A percentile compares a stretch with the other conserved stretches of the same genome.
Evolutionary conservation across 495 filamentous ascomycete species (phyloP).

Genomic region (Annulohypoxylon stygium): DNA sequence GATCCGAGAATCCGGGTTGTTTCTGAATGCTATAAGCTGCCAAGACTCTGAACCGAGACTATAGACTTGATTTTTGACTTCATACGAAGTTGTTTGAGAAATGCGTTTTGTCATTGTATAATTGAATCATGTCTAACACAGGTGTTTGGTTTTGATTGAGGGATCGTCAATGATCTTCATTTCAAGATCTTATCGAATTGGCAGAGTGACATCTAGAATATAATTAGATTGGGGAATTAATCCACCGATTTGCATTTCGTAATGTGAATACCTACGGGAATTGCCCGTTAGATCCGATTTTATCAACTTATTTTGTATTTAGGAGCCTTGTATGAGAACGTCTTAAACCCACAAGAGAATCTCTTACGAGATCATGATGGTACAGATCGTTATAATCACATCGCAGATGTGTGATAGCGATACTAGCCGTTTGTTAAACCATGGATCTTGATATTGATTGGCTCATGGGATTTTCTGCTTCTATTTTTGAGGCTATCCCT

Average conservation of each 20-base stretch:
- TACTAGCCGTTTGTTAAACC: slow-evolving; percentile 17
- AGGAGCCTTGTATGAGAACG: background rate
- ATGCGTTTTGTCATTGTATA: background rate
- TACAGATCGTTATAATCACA: slow-evolving; percentile 26
- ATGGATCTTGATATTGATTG: slow-evolving; percentile 27
- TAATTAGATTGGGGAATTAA: background rate
- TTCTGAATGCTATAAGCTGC: slow-evolving; percentile 25
- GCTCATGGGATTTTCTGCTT: slow-evolving; percentile 26
- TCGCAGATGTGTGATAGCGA: slow-evolving; percentile 20
- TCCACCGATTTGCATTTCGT: background rate
- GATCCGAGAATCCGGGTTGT: slow-evolving; percentile 31
- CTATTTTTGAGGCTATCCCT: slow-evolving; percentile 37
- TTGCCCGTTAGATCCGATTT: background rate
- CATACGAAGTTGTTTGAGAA: slow-evolving; percentile 20
- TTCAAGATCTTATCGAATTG: background rate
- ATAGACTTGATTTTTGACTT: slow-evolving; percentile 20
- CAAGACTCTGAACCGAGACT: slow-evolving; percentile 29
- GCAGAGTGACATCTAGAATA: background rate
- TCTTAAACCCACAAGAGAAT: background rate
- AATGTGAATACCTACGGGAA: background rate
- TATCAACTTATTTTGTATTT: background rate
- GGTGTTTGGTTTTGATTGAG: background rate
- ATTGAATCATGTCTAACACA: background rate
- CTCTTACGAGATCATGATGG: background rate
- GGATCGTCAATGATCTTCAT: background rate